Evolutionary conservation across 495 filamentous ascomycete genomes (phyloP).

Genomic region (Penicillium samsonianum): DNA sequence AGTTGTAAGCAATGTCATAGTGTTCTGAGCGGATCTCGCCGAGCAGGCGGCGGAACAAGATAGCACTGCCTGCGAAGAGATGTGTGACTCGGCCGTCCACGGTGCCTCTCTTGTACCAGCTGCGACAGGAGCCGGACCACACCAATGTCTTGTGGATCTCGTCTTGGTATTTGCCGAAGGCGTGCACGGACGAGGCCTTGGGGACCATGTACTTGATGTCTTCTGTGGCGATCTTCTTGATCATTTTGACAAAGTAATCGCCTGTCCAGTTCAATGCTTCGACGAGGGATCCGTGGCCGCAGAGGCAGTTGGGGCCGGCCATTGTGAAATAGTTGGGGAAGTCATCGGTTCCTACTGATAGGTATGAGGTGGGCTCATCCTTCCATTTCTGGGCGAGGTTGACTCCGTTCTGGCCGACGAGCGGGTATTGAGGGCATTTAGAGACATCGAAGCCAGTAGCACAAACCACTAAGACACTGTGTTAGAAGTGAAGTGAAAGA

Average conservation of each 20-base stretch:
- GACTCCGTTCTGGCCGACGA: conserved; percentile 40
- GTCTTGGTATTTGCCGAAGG: conserved; percentile 44
- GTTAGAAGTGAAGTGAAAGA: not conserved
- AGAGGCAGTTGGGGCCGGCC: conserved; percentile 41
- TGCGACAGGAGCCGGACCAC: conserved; percentile 48
- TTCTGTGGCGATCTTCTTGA: conserved; percentile 47
- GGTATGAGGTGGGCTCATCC: conserved; percentile 33
- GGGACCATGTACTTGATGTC: conserved; percentile 48
- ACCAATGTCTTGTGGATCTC: conserved; percentile 46
- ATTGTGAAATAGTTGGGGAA: conserved; percentile 44
- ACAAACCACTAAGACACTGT: not conserved
- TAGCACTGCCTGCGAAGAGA: conserved; percentile 45
- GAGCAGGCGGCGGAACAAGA: conserved; percentile 53
- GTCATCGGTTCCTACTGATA: conserved; percentile 23
- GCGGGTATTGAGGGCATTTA: conserved; percentile 37
- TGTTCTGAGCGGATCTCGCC: conserved; percentile 50
- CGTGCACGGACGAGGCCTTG: conserved; percentile 37
- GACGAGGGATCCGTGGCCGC: conserved; percentile 41
- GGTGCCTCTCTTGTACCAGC: conserved; percentile 51
- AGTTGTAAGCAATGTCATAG: conserved; percentile 48
- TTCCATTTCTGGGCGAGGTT: conserved; percentile 35
- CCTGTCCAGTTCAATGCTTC: conserved; percentile 51
- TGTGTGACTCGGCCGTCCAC: conserved; percentile 45
- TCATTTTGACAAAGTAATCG: conserved; percentile 54
- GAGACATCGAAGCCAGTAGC: conserved; percentile 24